A percentile compares a stretch with the other conserved stretches of the same genome.
Evolutionary conservation across 192 early-diverging fungal species (phyloP).

Genomic region (Helicostylum pulchrum): DNA sequence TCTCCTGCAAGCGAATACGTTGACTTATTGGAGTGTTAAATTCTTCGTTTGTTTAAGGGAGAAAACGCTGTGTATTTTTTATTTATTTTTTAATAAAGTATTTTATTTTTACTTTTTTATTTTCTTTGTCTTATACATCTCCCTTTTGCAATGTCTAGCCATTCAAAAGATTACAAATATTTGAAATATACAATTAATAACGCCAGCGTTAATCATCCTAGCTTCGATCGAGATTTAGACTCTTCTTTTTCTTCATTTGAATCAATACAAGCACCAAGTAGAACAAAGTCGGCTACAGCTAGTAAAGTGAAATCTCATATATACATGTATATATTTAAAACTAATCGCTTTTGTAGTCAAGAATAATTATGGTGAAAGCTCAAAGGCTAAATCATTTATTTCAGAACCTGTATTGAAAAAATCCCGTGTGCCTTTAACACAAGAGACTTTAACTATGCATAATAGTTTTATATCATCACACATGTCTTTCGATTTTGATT

Average conservation of each 20-base stretch:
- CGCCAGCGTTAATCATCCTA: constrained; percentile 3
- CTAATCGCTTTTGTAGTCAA: background rate
- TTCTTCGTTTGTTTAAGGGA: too few relatives aligned
- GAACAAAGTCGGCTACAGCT: background rate
- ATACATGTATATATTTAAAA: background rate
- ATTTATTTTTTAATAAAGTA: too few relatives aligned
- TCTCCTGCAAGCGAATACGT: too few relatives aligned
- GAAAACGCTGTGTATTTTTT: too few relatives aligned
- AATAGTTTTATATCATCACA: background rate
- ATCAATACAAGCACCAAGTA: background rate
- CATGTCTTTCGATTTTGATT: background rate
- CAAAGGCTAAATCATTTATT: background rate
- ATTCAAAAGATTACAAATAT: too few relatives aligned
- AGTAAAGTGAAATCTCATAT: background rate
- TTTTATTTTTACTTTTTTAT: too few relatives aligned
- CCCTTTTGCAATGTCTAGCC: background rate
- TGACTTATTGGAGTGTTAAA: too few relatives aligned
- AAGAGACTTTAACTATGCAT: background rate
- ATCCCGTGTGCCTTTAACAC: background rate
- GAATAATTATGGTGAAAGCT: background rate
- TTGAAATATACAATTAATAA: too few relatives aligned
- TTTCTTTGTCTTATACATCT: too few relatives aligned
- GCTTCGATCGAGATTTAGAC: background rate
- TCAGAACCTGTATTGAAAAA: background rate
- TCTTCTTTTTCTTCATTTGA: constrained; percentile 7